A percentile compares a stretch with the other conserved stretches of the same genome.
These are phyloP conservation scores for Coprinopsis marcescibilis DNA, from an alignment of 768 basidiomycete genomes.

Conservation along the genomic window DNA sequence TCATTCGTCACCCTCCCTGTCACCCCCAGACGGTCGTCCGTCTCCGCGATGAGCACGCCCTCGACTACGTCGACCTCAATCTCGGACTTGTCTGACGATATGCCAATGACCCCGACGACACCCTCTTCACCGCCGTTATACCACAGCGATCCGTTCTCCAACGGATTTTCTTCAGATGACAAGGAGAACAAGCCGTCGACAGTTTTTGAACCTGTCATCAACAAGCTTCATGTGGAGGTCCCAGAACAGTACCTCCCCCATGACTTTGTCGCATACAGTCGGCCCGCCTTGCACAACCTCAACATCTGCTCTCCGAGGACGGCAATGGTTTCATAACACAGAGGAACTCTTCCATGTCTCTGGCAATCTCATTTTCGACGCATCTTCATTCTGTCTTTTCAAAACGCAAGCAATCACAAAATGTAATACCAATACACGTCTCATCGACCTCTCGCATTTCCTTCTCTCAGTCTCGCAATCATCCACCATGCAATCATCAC, in stretches of 20 bases:
- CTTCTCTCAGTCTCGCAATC: conserved; percentile 57
- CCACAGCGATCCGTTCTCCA: conserved; percentile 53
- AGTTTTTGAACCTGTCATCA: conserved; percentile 66
- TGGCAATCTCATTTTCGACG: conserved; percentile 32
- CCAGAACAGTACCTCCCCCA: conserved; percentile 76
- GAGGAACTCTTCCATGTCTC: conserved; percentile 20
- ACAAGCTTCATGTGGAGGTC: conserved; percentile 62
- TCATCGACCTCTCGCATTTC: conserved; percentile 56
- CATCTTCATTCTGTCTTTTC: conserved; percentile 37
- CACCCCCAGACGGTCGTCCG: conserved; percentile 55
- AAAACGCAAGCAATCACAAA: conserved; percentile 61
- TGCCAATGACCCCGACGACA: conserved; percentile 77
- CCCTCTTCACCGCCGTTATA: conserved; percentile 37
- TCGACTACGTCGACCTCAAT: conserved; percentile 62
- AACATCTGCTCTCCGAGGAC: conserved; percentile 64
- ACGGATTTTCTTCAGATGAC: conserved; percentile 52
- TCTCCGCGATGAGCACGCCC: conserved; percentile 57
- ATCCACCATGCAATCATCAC: conserved; percentile 62
- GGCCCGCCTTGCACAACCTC: conserved; percentile 71
- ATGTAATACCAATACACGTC: conserved; percentile 79
- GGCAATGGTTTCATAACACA: conserved; percentile 52
- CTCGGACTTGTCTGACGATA: conserved; percentile 77
- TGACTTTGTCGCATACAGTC: conserved; percentile 75
- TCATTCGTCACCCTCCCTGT: conserved; percentile 49
- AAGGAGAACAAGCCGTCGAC: conserved; percentile 71